A percentile compares a stretch with the other conserved stretches of the same genome.
These are phyloP conservation scores for Cardamine chenopodiifolia DNA, from an alignment of 345 rosid species.

Conservation along the genomic window DNA sequence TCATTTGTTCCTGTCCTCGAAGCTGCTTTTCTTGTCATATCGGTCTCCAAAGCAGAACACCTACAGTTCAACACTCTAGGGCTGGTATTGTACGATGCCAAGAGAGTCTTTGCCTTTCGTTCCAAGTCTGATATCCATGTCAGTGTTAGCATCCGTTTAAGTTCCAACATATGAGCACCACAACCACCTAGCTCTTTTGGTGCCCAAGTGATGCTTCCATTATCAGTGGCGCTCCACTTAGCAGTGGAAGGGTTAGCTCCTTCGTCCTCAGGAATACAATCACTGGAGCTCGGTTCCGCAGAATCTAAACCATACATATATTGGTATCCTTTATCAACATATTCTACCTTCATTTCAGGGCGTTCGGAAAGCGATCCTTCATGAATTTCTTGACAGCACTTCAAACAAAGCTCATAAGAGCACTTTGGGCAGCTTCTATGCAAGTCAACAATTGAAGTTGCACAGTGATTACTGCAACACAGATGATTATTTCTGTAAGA, in stretches of 20 bases:
- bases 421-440: conserved; percentile 82
- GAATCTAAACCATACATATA: conserved; percentile 68
- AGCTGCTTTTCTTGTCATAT: conserved; percentile 52
- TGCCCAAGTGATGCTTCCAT: conserved; percentile 74
- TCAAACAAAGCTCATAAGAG: conserved; percentile 74
- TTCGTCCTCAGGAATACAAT: conserved; percentile 33
- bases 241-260: conserved; percentile 27
- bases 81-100: conserved; percentile 36
- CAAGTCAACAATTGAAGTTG: conserved; percentile 81
- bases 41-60: conserved; percentile 31
- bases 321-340: conserved; percentile 53
- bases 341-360: conserved; percentile 50
- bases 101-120: conserved; percentile 44
- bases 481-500: conserved; percentile 14
- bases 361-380: conserved; percentile 47
- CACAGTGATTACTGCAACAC: conserved; percentile 71
- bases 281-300: conserved; percentile 15
- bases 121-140: conserved; percentile 58
- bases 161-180: conserved; percentile 62
- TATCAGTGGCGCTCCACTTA: conserved; percentile 50
- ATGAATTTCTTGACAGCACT: conserved; percentile 81
- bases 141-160: conserved; percentile 57
- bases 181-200: conserved; percentile 78
- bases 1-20: conserved; percentile 61
- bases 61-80: conserved; percentile 24